Conservation (phyloP, 208 protist genomes). For the Trypanosoma conorhini region DNA sequence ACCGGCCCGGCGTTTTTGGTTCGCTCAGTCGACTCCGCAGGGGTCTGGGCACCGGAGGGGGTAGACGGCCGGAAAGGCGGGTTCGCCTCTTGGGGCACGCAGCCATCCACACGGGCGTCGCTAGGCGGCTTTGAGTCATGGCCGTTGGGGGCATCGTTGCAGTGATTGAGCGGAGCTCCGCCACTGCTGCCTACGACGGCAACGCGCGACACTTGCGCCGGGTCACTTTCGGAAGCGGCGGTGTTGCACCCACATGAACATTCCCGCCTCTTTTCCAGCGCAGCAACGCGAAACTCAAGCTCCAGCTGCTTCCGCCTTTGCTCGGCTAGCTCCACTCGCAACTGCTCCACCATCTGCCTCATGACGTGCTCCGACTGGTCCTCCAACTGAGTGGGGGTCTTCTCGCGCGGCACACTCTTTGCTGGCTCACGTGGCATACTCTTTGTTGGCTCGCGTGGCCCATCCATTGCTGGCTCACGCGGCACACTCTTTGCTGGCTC, state of each 20-base stretch:
- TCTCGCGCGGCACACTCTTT: constrained; percentile 30
- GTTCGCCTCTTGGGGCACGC: constrained; percentile 11
- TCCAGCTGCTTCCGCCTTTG: constrained; percentile 29
- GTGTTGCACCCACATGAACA: constrained; percentile 21
- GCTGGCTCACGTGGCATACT: constrained; percentile 21
- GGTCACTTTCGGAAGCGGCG: not conserved
- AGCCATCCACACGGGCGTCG: constrained; percentile 19
- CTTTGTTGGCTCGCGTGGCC: constrained; percentile 17
- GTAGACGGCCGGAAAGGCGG: not conserved
- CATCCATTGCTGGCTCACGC: constrained; percentile 12
- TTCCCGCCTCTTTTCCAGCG: constrained; percentile 53
- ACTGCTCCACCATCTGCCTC: constrained; percentile 33
- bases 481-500: constrained; percentile 32
- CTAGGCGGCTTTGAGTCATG: not conserved
- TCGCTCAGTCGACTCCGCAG: not conserved
- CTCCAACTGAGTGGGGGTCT: constrained; percentile 36
- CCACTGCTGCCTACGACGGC: constrained; percentile 6
- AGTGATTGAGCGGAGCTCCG: not conserved
- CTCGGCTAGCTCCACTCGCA: constrained; percentile 37
- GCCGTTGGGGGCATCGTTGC: not conserved
- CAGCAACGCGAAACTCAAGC: constrained; percentile 48
- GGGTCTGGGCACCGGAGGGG: not conserved
- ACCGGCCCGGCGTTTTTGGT: not conserved
- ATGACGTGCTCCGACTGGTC: constrained; percentile 30
- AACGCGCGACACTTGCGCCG: not conserved